These are phyloP conservation scores for Fistulina hepatica DNA, from an alignment of 1,284 basidiomycete genomes.

Conservation along the genomic window DNA sequence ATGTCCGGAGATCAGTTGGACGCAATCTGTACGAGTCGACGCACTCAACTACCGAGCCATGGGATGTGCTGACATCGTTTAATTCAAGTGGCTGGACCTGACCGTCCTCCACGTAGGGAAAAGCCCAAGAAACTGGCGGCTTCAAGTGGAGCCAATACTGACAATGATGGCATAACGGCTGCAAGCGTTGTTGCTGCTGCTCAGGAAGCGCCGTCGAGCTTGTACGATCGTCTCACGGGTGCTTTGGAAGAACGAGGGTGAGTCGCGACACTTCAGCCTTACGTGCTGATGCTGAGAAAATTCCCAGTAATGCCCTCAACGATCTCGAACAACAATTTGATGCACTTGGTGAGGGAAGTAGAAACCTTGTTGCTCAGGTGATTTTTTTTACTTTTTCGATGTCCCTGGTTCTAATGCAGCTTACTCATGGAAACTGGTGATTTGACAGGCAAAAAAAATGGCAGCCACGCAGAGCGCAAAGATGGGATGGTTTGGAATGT, in stretches of 20 bases:
- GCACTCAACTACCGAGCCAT: conserved; percentile 1
- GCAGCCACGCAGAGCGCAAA: too few species aligned
- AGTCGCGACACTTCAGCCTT: conserved; percentile 14
- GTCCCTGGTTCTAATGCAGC: too few species aligned
- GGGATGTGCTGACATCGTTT: neutral
- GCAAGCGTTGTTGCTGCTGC: conserved; percentile 26
- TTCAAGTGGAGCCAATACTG: conserved; percentile 12
- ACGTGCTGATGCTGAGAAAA: neutral
- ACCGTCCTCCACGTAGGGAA: conserved; percentile 35
- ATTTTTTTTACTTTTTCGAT: conserved; percentile 6
- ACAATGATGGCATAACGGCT: conserved; percentile 15
- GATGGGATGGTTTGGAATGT: too few species aligned
- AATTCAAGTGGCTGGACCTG: conserved; percentile 47
- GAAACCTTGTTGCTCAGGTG: conserved; percentile 54
- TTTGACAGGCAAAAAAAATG: too few species aligned
- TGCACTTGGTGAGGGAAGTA: conserved; percentile 51
- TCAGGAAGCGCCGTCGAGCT: conserved; percentile 28
- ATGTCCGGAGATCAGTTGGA: conserved; percentile 51
- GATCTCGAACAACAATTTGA: conserved; percentile 53
- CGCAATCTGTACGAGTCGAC: conserved; percentile 35
- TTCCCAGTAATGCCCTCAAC: conserved; percentile 43
- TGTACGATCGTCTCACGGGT: conserved; percentile 39
- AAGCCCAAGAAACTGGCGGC: conserved; percentile 6
- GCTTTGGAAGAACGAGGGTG: conserved; percentile 57
- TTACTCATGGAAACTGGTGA: too few species aligned